A percentile compares a stretch with the other conserved stretches of the same genome.
Conservation (phyloP, 2,329 filamentous ascomycete genomes). For the Eurotiales sp. region DNA sequence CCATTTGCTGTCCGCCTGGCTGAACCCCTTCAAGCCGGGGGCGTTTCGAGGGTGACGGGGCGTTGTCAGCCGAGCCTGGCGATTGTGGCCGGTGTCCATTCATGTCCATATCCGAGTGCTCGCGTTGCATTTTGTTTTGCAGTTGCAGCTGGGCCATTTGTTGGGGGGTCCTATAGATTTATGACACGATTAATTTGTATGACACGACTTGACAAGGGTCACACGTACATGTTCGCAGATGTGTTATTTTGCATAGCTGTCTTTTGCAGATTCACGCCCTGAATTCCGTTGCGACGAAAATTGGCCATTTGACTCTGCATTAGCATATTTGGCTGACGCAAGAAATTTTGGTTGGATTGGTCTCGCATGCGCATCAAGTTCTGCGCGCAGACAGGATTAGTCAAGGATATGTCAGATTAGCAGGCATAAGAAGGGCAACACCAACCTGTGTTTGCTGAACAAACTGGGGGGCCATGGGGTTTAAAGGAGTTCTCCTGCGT, state of each 20-base stretch:
- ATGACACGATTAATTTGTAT: neutral
- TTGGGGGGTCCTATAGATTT: slow-evolving; percentile 53
- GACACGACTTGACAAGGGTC: neutral
- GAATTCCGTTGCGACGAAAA: slow-evolving; percentile 53
- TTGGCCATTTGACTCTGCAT: slow-evolving; percentile 53
- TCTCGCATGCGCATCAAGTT: slow-evolving; percentile 67
- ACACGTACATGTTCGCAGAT: slow-evolving; percentile 34
- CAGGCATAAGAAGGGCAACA: slow-evolving; percentile 9
- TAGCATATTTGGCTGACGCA: slow-evolving; percentile 65
- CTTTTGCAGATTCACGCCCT: slow-evolving; percentile 56
- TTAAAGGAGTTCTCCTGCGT: slow-evolving; percentile 61
- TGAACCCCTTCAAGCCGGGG: slow-evolving; percentile 71
- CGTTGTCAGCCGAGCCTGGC: slow-evolving; percentile 78
- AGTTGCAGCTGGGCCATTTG: slow-evolving; percentile 64
- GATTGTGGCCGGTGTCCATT: slow-evolving; percentile 77
- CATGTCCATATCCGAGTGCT: slow-evolving; percentile 82
- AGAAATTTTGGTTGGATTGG: slow-evolving; percentile 70
- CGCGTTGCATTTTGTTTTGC: slow-evolving; percentile 71
- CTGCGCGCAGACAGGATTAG: slow-evolving; percentile 39
- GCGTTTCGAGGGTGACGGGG: slow-evolving; percentile 87
- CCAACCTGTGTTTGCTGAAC: slow-evolving; percentile 79
- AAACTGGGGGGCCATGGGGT: slow-evolving; percentile 67
- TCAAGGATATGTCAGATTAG: slow-evolving; percentile 1
- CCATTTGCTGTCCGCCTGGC: slow-evolving; percentile 74
- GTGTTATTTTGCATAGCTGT: slow-evolving; percentile 72